Conservation (phyloP, 2,329 filamentous ascomycete species). For the Endothia cerciana region DNA sequence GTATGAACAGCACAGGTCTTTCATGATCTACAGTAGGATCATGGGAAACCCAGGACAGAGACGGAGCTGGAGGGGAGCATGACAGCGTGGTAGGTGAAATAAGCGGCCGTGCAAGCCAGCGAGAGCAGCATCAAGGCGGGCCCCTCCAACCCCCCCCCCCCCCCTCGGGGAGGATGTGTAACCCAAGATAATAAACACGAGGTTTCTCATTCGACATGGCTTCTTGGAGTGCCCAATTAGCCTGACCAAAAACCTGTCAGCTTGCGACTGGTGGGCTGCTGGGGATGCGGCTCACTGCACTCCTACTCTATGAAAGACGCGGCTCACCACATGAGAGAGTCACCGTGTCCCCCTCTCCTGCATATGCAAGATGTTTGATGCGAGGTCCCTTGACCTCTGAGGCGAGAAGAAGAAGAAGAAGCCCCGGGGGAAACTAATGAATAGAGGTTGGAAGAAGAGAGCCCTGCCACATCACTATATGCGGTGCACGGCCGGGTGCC, state of each 20-base stretch:
- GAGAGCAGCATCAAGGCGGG: not conserved
- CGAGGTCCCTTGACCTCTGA: no score
- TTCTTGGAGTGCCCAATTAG: not conserved
- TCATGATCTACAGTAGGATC: not conserved
- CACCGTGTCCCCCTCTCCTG: not conserved
- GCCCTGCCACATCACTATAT: conserved; percentile 16
- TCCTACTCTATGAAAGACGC: conserved; percentile 1
- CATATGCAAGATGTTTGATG: conserved; percentile 1
- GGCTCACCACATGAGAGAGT: conserved; percentile 9
- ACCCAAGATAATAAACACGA: conserved; percentile 2
- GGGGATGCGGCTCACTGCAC: conserved; percentile 8
- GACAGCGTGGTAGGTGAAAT: not conserved
- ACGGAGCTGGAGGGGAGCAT: not conserved
- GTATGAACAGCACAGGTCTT: not conserved
- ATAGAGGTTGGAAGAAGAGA: not conserved
- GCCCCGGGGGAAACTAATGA: not conserved
- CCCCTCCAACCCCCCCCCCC: no score
- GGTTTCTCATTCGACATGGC: conserved; percentile 2
- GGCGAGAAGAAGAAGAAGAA: not conserved
- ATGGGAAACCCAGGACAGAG: not conserved
- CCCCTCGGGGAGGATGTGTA: conserved; percentile 7
- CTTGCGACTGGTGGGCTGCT: not conserved
- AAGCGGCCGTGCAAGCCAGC: no score
- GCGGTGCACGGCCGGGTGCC: conserved; percentile 13
- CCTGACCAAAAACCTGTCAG: not conserved